These are phyloP conservation scores for Blepharisma japonicum DNA, from an alignment of 73 alveolate genomes.

Conservation along the genomic window DNA sequence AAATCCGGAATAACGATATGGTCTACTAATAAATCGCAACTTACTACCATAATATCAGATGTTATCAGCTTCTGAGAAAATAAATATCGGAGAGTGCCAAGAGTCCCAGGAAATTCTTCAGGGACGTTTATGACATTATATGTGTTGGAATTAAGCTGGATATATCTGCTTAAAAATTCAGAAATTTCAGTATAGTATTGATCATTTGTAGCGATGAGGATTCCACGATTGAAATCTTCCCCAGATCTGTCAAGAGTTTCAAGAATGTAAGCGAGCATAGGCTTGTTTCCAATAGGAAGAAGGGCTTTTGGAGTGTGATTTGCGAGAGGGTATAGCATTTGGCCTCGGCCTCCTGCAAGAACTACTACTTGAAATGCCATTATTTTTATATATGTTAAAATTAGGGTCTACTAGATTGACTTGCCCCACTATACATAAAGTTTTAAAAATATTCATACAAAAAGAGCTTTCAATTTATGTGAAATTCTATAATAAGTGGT, in stretches of 20 bases:
- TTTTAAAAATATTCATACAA: too few species aligned
- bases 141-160: background rate
- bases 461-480: too few species aligned
- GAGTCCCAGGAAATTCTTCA: slow-evolving; percentile 10
- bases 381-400: background rate
- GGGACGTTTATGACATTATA: slow-evolving; percentile 3
- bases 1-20: background rate
- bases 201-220: background rate
- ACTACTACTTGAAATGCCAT: slow-evolving; percentile 15
- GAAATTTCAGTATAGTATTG: background rate
- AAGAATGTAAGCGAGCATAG: slow-evolving; percentile 4
- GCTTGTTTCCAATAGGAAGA: slow-evolving; percentile 27
- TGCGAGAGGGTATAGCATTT: slow-evolving; percentile 11
- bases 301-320: slow-evolving; percentile 6
- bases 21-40: background rate
- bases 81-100: slow-evolving; percentile 19
- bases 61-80: background rate
- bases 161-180: background rate
- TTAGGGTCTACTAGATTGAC: background rate
- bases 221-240: background rate
- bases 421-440: too few species aligned
- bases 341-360: slow-evolving; percentile 26
- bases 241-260: slow-evolving; percentile 18
- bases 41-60: background rate
- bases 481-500: too few species aligned